Evolutionary conservation across 1,284 basidiomycete genomes (phyloP).

Genomic region (Athelia psychrophila): DNA sequence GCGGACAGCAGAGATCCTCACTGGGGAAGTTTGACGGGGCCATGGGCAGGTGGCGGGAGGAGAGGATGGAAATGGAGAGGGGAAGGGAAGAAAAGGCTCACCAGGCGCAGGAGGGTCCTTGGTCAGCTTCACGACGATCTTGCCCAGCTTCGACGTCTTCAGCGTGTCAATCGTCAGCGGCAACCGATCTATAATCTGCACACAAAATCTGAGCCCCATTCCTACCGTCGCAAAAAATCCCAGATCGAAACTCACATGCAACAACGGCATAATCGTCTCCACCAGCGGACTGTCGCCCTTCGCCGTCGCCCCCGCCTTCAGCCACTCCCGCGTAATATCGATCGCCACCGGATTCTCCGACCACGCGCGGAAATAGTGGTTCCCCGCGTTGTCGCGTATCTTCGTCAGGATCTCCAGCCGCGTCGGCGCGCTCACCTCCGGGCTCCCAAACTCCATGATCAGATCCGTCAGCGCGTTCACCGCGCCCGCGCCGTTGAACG

Average conservation of each 20-base stretch:
- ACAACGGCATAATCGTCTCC: slow-evolving; percentile 77
- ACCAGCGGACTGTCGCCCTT: slow-evolving; percentile 54
- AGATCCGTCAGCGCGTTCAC: slow-evolving; percentile 53
- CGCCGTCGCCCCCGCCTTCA: slow-evolving; percentile 59
- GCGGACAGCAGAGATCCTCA: slow-evolving; percentile 2
- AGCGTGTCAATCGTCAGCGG: slow-evolving; percentile 69
- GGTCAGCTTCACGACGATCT: slow-evolving; percentile 67
- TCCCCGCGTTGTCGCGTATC: slow-evolving; percentile 77
- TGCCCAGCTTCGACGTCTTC: slow-evolving; percentile 70
- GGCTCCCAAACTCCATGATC: slow-evolving; percentile 55
- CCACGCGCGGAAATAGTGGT: slow-evolving; percentile 83
- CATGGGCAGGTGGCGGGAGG: slow-evolving; percentile 21
- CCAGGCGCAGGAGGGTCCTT: slow-evolving; percentile 68
- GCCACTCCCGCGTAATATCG: slow-evolving; percentile 75
- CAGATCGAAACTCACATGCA: slow-evolving; percentile 64
- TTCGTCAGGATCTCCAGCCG: slow-evolving; percentile 71
- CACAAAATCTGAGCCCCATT: slow-evolving; percentile 14
- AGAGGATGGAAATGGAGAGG: slow-evolving; percentile 14
- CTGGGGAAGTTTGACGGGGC: slow-evolving; percentile 25
- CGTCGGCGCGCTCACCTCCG: slow-evolving; percentile 56
- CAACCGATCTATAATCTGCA: slow-evolving; percentile 76
- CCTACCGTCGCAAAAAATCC: slow-evolving; percentile 5
- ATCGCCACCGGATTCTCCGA: slow-evolving; percentile 68
- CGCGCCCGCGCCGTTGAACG: slow-evolving; percentile 68
- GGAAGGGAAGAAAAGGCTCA: slow-evolving; percentile 41